Evolutionary conservation across 2,329 filamentous ascomycete species (phyloP).

Genomic region (Malbranchea cinnamomea): DNA sequence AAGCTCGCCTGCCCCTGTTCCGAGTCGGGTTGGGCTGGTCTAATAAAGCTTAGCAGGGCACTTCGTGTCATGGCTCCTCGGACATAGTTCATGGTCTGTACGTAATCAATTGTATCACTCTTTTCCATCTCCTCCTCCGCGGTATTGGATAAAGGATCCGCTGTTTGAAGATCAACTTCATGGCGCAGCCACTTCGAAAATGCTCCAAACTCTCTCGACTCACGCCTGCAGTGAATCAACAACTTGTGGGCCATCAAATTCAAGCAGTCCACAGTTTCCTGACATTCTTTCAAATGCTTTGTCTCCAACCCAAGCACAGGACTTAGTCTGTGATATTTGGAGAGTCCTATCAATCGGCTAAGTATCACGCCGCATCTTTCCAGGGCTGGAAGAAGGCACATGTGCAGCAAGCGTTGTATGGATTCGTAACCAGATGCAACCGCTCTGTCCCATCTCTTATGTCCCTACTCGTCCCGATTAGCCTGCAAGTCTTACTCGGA

Average conservation of each 20-base stretch:
- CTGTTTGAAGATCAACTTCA: conserved; percentile 63
- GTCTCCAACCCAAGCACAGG: conserved; percentile 53
- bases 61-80: conserved; percentile 52
- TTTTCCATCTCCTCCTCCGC: conserved; percentile 62
- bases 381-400: conserved; percentile 76
- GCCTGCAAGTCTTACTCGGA: not conserved
- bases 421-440: conserved; percentile 63
- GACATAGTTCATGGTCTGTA: conserved; percentile 63
- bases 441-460: conserved; percentile 90
- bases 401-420: conserved; percentile 63
- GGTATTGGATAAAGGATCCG: conserved; percentile 42
- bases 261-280: conserved; percentile 60
- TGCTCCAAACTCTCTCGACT: conserved; percentile 58
- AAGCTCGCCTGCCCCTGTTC: conserved; percentile 27
- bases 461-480: conserved; percentile 49
- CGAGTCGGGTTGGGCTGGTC: conserved; percentile 26
- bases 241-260: conserved; percentile 60
- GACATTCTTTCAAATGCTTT: conserved; percentile 43
- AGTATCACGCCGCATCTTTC: conserved; percentile 71
- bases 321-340: conserved; percentile 57
- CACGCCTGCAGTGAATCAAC: conserved; percentile 54
- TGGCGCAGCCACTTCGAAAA: conserved; percentile 77
- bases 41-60: conserved; percentile 45
- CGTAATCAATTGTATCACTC: conserved; percentile 59
- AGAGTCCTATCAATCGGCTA: conserved; percentile 68